Evolutionary conservation across 2,329 filamentous ascomycete species (phyloP).

Genomic region (Sporothrix variecibatus): DNA sequence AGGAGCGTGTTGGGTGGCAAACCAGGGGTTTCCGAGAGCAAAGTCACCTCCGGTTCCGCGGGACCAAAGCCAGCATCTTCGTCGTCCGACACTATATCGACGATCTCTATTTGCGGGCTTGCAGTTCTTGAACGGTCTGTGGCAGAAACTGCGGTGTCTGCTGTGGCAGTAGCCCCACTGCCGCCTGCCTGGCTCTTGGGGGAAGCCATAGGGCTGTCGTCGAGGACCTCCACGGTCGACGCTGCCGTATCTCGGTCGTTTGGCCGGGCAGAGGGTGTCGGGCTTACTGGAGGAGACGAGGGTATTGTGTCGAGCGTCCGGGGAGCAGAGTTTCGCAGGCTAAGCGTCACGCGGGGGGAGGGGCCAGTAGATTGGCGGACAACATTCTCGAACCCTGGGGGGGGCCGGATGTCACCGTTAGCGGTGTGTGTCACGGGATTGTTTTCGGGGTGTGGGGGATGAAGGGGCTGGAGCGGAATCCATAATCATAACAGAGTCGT

Average conservation of each 20-base stretch:
- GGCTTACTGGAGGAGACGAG: constrained; percentile 43
- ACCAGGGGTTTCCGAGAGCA: constrained; percentile 29
- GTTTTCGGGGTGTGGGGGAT: not conserved
- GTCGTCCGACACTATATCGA: constrained; percentile 44
- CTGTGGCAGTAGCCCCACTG: not conserved
- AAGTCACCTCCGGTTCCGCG: constrained; percentile 31
- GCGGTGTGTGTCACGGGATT: not conserved
- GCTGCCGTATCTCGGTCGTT: constrained; percentile 18
- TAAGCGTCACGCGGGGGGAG: constrained; percentile 53
- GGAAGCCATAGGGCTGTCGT: constrained; percentile 46
- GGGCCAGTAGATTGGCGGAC: not conserved
- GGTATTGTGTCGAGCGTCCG: constrained; percentile 45
- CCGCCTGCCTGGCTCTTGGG: constrained; percentile 40
- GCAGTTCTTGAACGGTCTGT: constrained; percentile 44
- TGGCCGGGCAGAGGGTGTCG: constrained; percentile 17
- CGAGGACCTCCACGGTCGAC: constrained; percentile 31
- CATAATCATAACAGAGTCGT: constrained; percentile 3
- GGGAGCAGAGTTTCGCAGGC: constrained; percentile 51
- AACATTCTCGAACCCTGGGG: not conserved
- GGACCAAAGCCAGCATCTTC: constrained; percentile 35
- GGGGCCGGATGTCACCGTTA: not conserved
- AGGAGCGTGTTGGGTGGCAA: constrained; percentile 31
- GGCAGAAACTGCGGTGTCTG: constrained; percentile 24
- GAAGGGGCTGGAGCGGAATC: not conserved
- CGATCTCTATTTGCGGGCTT: constrained; percentile 49